Conservation (phyloP, 805 yeast species). For the Candida pseudofarinosa region DNA sequence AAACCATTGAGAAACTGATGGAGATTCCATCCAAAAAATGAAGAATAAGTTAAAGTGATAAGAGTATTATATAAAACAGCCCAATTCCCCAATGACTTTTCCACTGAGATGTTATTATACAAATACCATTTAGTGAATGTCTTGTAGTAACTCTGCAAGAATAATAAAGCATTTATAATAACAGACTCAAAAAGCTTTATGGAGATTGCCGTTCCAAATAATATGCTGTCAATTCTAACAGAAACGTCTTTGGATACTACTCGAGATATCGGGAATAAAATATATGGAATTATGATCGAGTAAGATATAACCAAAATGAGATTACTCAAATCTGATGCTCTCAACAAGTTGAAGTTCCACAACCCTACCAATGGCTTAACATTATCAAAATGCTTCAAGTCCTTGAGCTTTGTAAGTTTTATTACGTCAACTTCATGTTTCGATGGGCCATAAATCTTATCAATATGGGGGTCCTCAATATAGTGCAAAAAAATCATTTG, state of each 20-base stretch:
- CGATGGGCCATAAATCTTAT: constrained; percentile 64
- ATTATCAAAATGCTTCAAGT: constrained; percentile 40
- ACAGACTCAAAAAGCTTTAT: constrained; percentile 50
- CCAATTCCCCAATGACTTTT: constrained; percentile 70
- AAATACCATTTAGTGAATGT: constrained; percentile 63
- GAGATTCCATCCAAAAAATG: constrained; percentile 43
- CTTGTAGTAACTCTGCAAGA: constrained; percentile 56
- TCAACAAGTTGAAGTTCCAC: constrained; percentile 56
- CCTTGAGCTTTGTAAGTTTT: constrained; percentile 44
- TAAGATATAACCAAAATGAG: constrained; percentile 39
- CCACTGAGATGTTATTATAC: constrained; percentile 59
- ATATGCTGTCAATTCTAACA: constrained; percentile 14
- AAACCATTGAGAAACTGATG: constrained; percentile 18
- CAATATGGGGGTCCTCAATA: constrained; percentile 85
- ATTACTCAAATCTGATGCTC: constrained; percentile 61
- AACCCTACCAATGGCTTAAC: constrained; percentile 55
- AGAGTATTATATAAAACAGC: constrained; percentile 55
- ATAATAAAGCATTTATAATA: constrained; percentile 48
- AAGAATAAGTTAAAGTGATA: constrained; percentile 51
- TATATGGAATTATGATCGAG: constrained; percentile 39
- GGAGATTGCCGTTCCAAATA: constrained; percentile 38
- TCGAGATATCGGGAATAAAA: constrained; percentile 16
- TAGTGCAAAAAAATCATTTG: constrained; percentile 71
- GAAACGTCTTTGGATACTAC: constrained; percentile 15
- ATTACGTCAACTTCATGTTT: constrained; percentile 33